Percentiles rank a stretch among this genome's conserved stretches.
These are phyloP conservation scores for Effrenium voratum DNA, from an alignment of 73 alveolate species.

Conservation along the genomic window DNA sequence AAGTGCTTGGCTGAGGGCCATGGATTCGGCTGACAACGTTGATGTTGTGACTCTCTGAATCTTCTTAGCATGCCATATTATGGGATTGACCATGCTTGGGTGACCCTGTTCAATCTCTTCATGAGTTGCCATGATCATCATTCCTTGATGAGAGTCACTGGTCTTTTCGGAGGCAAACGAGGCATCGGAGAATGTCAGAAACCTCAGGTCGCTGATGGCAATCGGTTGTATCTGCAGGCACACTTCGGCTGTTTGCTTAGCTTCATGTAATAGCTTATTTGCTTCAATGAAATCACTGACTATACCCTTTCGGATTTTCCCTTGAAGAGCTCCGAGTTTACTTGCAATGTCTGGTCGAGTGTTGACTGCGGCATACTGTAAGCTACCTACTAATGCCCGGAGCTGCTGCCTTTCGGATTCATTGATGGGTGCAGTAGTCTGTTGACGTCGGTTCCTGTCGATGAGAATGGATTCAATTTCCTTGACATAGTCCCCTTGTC, in stretches of 20 bases:
- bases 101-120: neutral
- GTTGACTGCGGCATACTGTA: constrained; percentile 46
- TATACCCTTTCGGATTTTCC: neutral
- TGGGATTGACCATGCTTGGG: neutral
- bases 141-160: neutral
- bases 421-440: neutral
- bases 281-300: neutral
- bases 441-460: neutral
- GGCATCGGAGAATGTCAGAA: neutral
- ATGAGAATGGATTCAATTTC: neutral
- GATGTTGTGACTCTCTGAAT: neutral
- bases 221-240: neutral
- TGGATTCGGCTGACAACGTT: neutral
- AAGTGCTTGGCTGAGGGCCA: neutral
- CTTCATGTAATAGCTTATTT: neutral
- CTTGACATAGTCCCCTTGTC: neutral
- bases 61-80: neutral
- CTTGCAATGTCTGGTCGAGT: constrained; percentile 23
- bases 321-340: neutral
- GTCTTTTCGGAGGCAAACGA: neutral
- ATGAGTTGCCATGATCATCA: neutral
- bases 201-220: neutral
- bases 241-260: neutral
- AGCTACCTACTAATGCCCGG: neutral
- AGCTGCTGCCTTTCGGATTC: neutral